Percentiles rank a stretch among this genome's conserved stretches.
Conservation (phyloP, 371 early-diverging fungal genomes). For the Chytridium lagenaria region DNA sequence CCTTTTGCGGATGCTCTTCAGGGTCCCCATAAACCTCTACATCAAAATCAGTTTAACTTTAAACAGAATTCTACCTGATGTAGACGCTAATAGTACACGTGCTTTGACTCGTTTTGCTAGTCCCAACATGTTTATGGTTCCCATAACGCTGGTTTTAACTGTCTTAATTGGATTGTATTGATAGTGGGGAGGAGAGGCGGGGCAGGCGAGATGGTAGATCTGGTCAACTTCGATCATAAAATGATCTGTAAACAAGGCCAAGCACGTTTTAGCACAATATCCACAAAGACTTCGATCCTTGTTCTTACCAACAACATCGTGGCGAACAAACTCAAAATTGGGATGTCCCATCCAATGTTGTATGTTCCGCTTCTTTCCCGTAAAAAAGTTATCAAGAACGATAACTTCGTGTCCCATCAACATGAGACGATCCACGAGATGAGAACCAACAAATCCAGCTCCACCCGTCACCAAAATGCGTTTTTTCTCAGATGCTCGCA, state of each 20-base stretch:
- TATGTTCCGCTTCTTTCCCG: conserved; percentile 61
- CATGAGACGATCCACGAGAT: conserved; percentile 86
- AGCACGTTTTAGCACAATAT: not conserved
- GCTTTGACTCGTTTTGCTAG: conserved; percentile 84
- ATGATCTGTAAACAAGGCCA: conserved; percentile 60
- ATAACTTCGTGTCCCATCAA: conserved; percentile 87
- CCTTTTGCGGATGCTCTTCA: conserved; percentile 86
- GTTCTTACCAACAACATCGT: conserved; percentile 71
- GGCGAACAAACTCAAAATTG: conserved; percentile 83
- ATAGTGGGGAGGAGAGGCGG: conserved; percentile 90
- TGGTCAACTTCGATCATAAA: conserved; percentile 86
- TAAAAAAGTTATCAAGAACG: conserved; percentile 87
- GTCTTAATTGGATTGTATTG: conserved; percentile 90
- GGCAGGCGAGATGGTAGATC: conserved; percentile 87
- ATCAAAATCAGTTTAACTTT: not conserved
- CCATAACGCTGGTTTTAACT: conserved; percentile 86
- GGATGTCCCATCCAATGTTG: conserved; percentile 90
- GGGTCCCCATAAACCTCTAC: conserved; percentile 91
- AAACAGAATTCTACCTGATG: conserved; percentile 67
- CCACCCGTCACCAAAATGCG: conserved; percentile 90
- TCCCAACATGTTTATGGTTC: conserved; percentile 91
- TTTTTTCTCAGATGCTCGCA: conserved; percentile 59
- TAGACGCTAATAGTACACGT: conserved; percentile 79
- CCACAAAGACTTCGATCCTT: not conserved
- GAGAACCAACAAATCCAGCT: conserved; percentile 90